Base-by-base conservation (phyloP, 2,329 filamentous ascomycete species). In the Dactylellina leptospora region DNA sequence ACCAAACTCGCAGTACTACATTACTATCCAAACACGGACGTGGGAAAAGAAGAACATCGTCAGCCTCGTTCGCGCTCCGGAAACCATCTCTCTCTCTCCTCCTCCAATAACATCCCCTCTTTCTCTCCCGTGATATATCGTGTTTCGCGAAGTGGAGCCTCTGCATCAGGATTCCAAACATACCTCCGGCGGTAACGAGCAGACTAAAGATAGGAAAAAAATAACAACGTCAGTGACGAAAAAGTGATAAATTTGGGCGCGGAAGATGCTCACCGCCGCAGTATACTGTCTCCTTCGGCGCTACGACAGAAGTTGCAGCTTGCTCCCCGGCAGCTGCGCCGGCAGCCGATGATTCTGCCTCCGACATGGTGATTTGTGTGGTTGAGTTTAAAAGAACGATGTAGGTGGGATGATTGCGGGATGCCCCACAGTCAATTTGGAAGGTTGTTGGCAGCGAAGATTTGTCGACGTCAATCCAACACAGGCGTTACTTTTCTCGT, bases 1-100 rank as follows among this genome's bases (percentile, higher is more conserved):
- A 78, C 95, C 95, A 81, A 97, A 97, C 82, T 99, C 95, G 84
- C 95, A 99, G 83, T 97, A 99, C 95, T 97, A 82, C 76, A 81
- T 6, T 6, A 40, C 18, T 5, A 40, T 40, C 1, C 8, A 11
- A 10, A n/a, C n/a, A n/a, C n/a, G n/a, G n/a, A n/a, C n/a, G n/a
- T n/a, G n/a, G n/a, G n/a, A n/a, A n/a, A n/a, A n/a, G n/a, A n/a
- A n/a, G n/a, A n/a, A n/a, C n/a, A n/a, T n/a, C n/a, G n/a, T n/a
- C n/a, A n/a, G n/a, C n/a, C n/a, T n/a, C n/a, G n/a, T n/a, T n/a
- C n/a, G n/a, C n/a, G n/a, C n/a, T n/a, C n/a, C n/a, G n/a, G n/a
- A n/a, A 1, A 40, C 36, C 36, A 16, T 40, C 36, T n/a, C 13
- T 16, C 36, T 40, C 18, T 11, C 36, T n/a, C 36, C 18, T n/a